These are phyloP conservation scores for Lycium ferocissimum DNA, from an alignment of 257 asterid genomes.

Conservation along the genomic window DNA sequence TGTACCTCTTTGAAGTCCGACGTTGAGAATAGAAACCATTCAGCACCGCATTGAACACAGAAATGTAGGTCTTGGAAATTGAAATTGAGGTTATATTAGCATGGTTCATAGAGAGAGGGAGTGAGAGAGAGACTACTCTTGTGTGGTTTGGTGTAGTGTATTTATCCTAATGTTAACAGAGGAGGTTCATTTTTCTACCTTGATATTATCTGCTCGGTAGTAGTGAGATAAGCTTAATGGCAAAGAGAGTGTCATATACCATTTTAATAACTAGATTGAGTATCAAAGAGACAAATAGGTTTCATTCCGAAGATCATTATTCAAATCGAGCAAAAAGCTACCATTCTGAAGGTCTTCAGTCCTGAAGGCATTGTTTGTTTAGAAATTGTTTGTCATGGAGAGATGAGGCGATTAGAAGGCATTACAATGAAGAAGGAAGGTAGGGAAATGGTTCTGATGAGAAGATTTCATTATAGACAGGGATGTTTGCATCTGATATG, in stretches of 20 bases:
- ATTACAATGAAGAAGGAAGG: not conserved
- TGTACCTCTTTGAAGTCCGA: not conserved
- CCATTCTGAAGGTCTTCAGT: not conserved
- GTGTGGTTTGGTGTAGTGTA: not conserved
- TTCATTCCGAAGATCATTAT: not conserved
- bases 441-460: not conserved
- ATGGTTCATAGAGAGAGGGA: not conserved
- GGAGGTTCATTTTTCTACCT: not conserved
- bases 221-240: not conserved
- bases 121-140: not conserved
- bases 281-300: not conserved
- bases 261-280: not conserved
- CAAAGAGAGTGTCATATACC: not conserved
- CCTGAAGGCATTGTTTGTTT: too few species aligned
- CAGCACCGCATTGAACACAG: not conserved
- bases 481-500: not conserved
- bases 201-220: not conserved
- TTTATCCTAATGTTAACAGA: not conserved
- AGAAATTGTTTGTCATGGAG: not conserved
- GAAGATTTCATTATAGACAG: not conserved
- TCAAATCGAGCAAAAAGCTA: not conserved
- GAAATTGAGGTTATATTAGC: not conserved
- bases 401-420: not conserved
- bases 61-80: not conserved
- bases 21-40: not conserved